phyloP scores from a whole-genome alignment of 2,329 filamentous ascomycete species.

The Aspergillus niger region DNA sequence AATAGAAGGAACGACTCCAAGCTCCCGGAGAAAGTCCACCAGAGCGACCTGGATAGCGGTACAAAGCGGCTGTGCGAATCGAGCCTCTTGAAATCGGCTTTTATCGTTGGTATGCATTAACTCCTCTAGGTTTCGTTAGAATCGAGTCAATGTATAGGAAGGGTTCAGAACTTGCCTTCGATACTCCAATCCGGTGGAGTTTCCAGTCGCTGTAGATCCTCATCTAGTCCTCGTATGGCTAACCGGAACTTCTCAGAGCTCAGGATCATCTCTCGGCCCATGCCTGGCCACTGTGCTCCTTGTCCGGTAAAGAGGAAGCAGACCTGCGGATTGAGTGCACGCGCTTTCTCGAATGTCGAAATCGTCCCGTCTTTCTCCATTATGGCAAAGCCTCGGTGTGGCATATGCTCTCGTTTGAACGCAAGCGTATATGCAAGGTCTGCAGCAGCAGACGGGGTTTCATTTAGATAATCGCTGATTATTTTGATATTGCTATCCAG shows the following conservation, averaged over 20 bases:
- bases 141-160: too few relatives aligned
- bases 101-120: background rate
- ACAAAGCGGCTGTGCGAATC: constrained; percentile 33
- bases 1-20: constrained; percentile 24
- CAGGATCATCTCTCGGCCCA: constrained; percentile 34
- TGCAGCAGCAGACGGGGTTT: background rate
- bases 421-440: constrained; percentile 23
- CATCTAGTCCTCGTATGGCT: constrained; percentile 21
- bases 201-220: constrained; percentile 7
- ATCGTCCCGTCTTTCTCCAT: background rate
- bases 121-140: too few relatives aligned
- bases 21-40: constrained; percentile 29
- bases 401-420: constrained; percentile 17
- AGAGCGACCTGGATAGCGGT: constrained; percentile 35
- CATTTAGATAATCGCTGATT: constrained; percentile 12
- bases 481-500: constrained; percentile 14
- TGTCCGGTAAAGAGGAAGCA: constrained; percentile 41
- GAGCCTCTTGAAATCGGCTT: constrained; percentile 26
- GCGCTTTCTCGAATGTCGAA: constrained; percentile 5
- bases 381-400: constrained; percentile 19
- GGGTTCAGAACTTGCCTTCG: background rate
- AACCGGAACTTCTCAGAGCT: constrained; percentile 21
- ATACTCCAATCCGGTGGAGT: background rate
- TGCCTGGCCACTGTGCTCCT: constrained; percentile 38
- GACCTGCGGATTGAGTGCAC: constrained; percentile 5